Conservation (phyloP, 2,329 filamentous ascomycete genomes). For the Xylariales sp. region DNA sequence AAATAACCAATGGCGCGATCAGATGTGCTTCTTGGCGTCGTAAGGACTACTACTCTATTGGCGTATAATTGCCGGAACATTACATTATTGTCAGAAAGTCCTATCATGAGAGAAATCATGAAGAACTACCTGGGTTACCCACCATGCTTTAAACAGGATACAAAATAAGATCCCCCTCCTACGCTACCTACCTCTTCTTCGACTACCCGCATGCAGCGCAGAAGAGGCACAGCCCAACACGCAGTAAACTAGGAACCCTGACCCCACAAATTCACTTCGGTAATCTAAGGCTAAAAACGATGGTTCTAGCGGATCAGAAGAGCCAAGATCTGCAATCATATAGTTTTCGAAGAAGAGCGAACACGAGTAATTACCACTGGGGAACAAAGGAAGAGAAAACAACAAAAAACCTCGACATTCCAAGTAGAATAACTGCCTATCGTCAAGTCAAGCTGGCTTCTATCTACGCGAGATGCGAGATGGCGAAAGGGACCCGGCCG, state of each 20-base stretch:
- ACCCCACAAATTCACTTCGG: conserved; percentile 3
- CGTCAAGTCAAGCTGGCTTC: not conserved
- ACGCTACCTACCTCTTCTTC: not conserved
- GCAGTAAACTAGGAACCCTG: not conserved
- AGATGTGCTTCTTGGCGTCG: conserved; percentile 23
- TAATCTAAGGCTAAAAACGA: not conserved
- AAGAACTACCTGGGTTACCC: too few species aligned
- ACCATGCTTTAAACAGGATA: not conserved
- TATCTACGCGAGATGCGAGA: conserved; percentile 11
- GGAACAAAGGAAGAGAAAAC: not conserved
- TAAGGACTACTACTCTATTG: too few species aligned
- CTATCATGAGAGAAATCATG: not conserved
- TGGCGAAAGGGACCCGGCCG: too few species aligned
- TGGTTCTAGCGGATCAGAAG: not conserved
- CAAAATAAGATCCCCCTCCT: not conserved
- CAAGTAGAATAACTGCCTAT: too few species aligned
- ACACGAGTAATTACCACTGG: too few species aligned
- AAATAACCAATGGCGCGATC: conserved; percentile 10
- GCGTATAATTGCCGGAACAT: not conserved
- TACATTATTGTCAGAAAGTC: not conserved
- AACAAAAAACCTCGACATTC: not conserved
- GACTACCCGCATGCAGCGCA: too few species aligned
- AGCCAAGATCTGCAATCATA: conserved; percentile 10
- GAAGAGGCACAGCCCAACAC: too few species aligned
- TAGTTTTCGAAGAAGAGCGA: too few species aligned